Base-by-base conservation (phyloP, 1,139 yeast genomes). In the Taphrina populina region DNA sequence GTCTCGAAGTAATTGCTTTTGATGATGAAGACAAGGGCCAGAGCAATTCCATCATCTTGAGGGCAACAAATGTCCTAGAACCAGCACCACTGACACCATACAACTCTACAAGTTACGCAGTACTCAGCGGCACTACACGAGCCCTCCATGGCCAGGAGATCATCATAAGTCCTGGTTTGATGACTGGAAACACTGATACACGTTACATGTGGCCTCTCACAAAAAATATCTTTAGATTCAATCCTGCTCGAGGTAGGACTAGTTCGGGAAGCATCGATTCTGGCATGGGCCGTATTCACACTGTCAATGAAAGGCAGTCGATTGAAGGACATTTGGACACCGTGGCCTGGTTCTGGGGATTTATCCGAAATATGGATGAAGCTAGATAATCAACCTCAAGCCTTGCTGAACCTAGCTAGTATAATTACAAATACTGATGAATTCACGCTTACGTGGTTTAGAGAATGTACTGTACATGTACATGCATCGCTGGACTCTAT, bases 151-250 rank as follows among this genome's bases (percentile, higher is more conserved):
- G 79, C 62, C 77, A 80, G 56, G 77, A 76, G 6, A 58, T 79
- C 23, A 70, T 82, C 29, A 73, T 84, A 52, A 72, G 88, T 1
- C 94, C 95, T 8, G 73, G 79, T 17, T 66, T 85, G 52, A 78
- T 84, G 80, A 76, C 86, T 4, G 95, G 86, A 29, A 88, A 87
- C 69, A 88, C 96, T 1, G 96, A 88, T 67, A 87, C 95, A 19
- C 44, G 49, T 7, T 34, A 43, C 49, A 27, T 23, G 29, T 52
- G 56, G 49, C 26, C 41, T 52, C 73, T 88, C 66, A 78, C 88
- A n/a, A 73, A 74, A 56, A 79, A 84, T 66, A 85, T 88, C 59
- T 86, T 76, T 73, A 77, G 96, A 64, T 83, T 76, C 68, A 67
- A 76, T 17, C 85, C 83, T 51, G 62, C 61, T 62, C 59, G 43